Percentiles rank a stretch among this genome's conserved stretches.
Evolutionary conservation across 768 basidiomycete genomes (phyloP).

Genomic region (Rhizopogon vesiculosus): DNA sequence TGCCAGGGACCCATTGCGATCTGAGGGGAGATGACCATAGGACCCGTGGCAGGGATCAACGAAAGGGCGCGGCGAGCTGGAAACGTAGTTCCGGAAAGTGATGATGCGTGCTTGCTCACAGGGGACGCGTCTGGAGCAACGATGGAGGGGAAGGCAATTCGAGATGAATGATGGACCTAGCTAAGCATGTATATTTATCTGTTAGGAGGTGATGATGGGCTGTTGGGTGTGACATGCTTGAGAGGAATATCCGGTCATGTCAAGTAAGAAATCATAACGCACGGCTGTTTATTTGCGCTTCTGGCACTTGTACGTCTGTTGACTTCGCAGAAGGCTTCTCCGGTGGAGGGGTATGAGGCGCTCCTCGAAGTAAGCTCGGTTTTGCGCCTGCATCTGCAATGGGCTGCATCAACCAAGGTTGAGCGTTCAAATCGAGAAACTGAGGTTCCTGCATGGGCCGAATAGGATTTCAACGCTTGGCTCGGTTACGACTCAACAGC

Average conservation of each 20-base stretch:
- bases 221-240: constrained; percentile 17
- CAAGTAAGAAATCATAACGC: constrained; percentile 63
- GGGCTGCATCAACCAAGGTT: constrained; percentile 5
- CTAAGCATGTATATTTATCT: neutral
- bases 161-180: constrained; percentile 1
- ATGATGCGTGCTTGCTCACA: constrained; percentile 5
- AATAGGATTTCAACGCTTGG: constrained; percentile 48
- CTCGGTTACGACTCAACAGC: constrained; percentile 42
- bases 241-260: constrained; percentile 68
- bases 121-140: constrained; percentile 16
- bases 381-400: constrained; percentile 13
- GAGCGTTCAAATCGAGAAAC: constrained; percentile 78
- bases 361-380: neutral
- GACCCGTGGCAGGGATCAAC: too few species aligned
- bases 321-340: constrained; percentile 36
- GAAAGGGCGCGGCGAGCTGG: constrained; percentile 51
- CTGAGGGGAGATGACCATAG: too few species aligned
- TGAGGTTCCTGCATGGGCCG: constrained; percentile 29
- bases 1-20: too few species aligned
- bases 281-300: constrained; percentile 62
- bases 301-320: constrained; percentile 41
- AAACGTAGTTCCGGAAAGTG: constrained; percentile 25
- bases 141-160: neutral
- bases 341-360: constrained; percentile 23
- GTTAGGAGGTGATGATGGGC: neutral